A percentile compares a stretch with the other conserved stretches of the same genome.
phyloP scores from a whole-genome alignment of 1,284 basidiomycete genomes.

The Pascua sp. region DNA sequence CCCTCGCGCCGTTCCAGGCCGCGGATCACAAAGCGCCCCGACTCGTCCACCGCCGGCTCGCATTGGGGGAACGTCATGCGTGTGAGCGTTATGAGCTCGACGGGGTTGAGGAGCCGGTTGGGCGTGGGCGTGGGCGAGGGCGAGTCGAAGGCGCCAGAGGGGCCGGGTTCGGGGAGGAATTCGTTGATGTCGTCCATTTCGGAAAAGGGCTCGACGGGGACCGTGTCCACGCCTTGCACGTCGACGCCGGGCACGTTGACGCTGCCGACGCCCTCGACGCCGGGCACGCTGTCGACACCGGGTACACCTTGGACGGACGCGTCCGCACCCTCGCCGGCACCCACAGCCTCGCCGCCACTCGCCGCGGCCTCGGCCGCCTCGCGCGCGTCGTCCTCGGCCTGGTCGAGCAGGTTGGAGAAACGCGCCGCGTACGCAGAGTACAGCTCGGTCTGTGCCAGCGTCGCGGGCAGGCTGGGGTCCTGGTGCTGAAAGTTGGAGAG shows the following conservation, averaged over 20 bases:
- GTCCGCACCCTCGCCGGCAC: too few relatives aligned
- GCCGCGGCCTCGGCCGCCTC: neutral
- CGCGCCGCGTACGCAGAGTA: conserved; percentile 42
- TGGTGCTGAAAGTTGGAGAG: conserved; percentile 37
- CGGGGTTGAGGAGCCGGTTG: conserved; percentile 38
- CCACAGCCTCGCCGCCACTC: too few relatives aligned
- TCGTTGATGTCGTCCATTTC: conserved; percentile 22
- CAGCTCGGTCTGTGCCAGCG: conserved; percentile 40
- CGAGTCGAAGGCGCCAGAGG: neutral
- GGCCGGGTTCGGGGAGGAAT: conserved; percentile 8
- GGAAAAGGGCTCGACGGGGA: too few relatives aligned
- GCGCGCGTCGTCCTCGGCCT: neutral
- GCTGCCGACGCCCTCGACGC: neutral
- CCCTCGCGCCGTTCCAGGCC: conserved; percentile 39
- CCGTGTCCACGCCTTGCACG: too few relatives aligned
- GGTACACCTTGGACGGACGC: too few relatives aligned
- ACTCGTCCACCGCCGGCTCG: conserved; percentile 33
- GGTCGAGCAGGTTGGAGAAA: conserved; percentile 28
- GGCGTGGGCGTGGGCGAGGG: neutral
- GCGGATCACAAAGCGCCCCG: conserved; percentile 38
- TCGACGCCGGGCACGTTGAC: neutral
- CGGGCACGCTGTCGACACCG: neutral
- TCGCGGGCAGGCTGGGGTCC: conserved; percentile 16
- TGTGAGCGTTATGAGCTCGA: conserved; percentile 40
- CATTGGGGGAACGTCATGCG: conserved; percentile 44